Evolutionary conservation across 2,329 filamentous ascomycete species (phyloP), one percentile per base, ranked within the genome.

Genomic region (Epichloe typhina): DNA sequence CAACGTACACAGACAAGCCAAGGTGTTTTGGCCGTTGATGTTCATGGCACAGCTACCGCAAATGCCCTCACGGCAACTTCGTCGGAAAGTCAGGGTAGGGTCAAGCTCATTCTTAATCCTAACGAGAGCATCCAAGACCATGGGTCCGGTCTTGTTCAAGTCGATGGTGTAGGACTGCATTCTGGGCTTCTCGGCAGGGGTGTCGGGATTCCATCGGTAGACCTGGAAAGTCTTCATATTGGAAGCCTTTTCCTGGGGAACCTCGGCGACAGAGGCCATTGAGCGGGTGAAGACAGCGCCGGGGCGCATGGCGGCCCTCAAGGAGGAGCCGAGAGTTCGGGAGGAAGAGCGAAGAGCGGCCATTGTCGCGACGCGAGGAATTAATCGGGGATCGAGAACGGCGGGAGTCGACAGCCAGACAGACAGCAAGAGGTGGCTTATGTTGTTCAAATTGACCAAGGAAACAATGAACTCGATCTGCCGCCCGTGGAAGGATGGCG

Each of bases 41-140:
- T 98, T 98, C 93, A 98, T 98, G 59, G 93, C 93, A 69, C 93
- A 98, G 71, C 88, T 95, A 59, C 93, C 93, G 67, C 93, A 98
- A 64, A 98, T 98, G 61, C 93, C 93, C 79, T 98, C 93, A 72
- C 93, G 80, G 75, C 93, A 98, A 70, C 87, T 94, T 69, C 93
- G 75, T 67, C 93, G 82, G 79, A 98, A 98, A 50, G 93, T 97
- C 64, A 98, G 72, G 44, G 93, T 97, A 48, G 93, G 89, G 70
- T 98, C 93, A 56, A 95, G 72, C 79, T 98, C 93, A 71, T 98
- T 98, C 86, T 98, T 98, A 73, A 98, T 96, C 62, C 91, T 79
- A 69, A 98, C 93, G 62, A 98, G 75, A 51, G 93, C 93, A 69
- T 98, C 93, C 63, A 98, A 73, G 72, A 98, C 84, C 93, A 98